These are phyloP conservation scores for Podospora sp. DNA, from an alignment of 495 filamentous ascomycete genomes.

Conservation along the genomic window DNA sequence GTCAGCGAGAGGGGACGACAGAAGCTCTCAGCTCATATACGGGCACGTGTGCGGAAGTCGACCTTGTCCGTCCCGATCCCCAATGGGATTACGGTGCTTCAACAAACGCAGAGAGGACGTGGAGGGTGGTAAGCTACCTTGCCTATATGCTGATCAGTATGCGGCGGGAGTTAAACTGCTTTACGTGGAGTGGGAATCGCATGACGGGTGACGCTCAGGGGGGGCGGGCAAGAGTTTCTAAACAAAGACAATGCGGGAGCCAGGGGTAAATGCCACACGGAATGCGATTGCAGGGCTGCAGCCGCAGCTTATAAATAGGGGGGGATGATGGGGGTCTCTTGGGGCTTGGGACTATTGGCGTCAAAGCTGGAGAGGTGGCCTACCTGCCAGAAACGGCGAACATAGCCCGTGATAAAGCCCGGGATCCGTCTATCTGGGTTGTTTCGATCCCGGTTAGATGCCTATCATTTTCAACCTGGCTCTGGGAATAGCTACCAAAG, in stretches of 20 bases:
- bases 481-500: slow-evolving; percentile 63
- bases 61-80: neutral
- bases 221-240: neutral
- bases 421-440: slow-evolving; percentile 77
- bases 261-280: neutral
- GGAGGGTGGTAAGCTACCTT: slow-evolving; percentile 46
- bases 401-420: slow-evolving; percentile 92
- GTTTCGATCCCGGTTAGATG: slow-evolving; percentile 26
- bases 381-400: slow-evolving; percentile 98
- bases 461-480: neutral
- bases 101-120: neutral
- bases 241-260: neutral
- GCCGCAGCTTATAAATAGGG: neutral
- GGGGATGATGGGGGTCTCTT: neutral
- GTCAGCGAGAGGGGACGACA: neutral
- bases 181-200: slow-evolving; percentile 13
- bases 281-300: neutral
- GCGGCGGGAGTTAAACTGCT: slow-evolving; percentile 7
- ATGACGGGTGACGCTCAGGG: slow-evolving; percentile 3
- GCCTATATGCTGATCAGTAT: slow-evolving; percentile 50
- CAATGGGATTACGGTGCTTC: too few relatives aligned
- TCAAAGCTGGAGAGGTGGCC: slow-evolving; percentile 16
- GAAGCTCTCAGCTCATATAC: neutral
- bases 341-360: neutral
- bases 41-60: neutral